Evolutionary conservation across 2,329 filamentous ascomycete species (phyloP), one percentile per base, ranked within the genome.

Genomic region (Neopestalotiopsis sp.): DNA sequence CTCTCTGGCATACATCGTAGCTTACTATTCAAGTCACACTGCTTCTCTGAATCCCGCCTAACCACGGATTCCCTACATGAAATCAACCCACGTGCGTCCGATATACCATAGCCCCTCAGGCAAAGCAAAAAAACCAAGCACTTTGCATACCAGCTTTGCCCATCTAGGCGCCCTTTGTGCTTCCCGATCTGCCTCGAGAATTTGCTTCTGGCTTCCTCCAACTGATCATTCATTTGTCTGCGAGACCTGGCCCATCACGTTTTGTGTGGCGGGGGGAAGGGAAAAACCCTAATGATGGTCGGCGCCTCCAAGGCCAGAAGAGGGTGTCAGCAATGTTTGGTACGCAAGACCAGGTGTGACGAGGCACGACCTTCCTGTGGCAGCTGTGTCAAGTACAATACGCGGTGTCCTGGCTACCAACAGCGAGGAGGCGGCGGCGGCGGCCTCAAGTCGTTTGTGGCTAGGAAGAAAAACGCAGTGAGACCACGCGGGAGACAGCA

Each of bases 401-500:
- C 59, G 24, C 66, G 20, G n/a, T 70, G 69, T 38, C 69, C 69
- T 17, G 69, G 66, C 24, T 68, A 66, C 66, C 61, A 49, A 42
- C 67, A 38, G 34, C 34, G 24, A 28, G 24, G 24, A 28, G 24
- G 24, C 24, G 24, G 24, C 24, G 24, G 24, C 24, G 24, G 67
- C 45, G 58, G 45, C 32, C 56, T 66, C 45, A 70, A 68, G 59
- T 53, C n/a, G 45, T 70, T 68, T 67, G 69, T 70, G 62, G 61
- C 67, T 58, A 63, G 66, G 62, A 70, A 70, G 56, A 66, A 68
- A 45, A 66, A 70, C 58, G 61, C 58, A 28, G 66, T 70, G 53
- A 68, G 53, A 59, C 57, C 62, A 42, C 69, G 67, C 57, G 69
- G 62, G 59, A 66, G 61, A 28, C 45, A 61, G 30, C 34, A 67